Base-by-base conservation (phyloP, 345 rosid genomes). In the Citrus australasica region DNA sequence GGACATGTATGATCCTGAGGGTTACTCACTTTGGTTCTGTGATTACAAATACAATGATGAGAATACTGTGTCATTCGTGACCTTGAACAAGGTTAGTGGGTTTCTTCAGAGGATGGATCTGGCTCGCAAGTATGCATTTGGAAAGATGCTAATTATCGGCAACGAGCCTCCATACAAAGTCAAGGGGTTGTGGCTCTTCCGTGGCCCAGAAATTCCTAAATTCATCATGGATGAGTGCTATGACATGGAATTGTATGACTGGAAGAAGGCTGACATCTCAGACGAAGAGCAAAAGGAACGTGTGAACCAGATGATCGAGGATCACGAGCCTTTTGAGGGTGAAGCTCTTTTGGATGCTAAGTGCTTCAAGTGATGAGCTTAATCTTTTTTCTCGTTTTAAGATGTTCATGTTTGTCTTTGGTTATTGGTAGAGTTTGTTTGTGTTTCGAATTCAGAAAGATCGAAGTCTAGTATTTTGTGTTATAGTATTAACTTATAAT, bases 1-100 rank as follows among this genome's bases (percentile, higher is more conserved):
- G 99, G 99, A 94, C 84, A 96, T 96, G 98, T 94, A 92, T 75
- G 99, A 96, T 83, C 94, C 97, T 0, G 98, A 96, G 87, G 99
- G 99, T 38, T 96, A 96, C 87, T 96, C 99, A 0, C 83, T 96
- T 4, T 96, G 99, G 99, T 94, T 96, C 86, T 96, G 98, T 48
- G 94, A 96, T 81, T 96, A 96, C 89, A 96, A 96, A 80, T 96
- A 96, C 91, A 91, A 96, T 30, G 97, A 96, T 0, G 99, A 96
- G 91, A 96, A 96, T 76, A 93, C 88, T 0, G 97, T 96, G 38
- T 91, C 99, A 2, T 96, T 87, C 5, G 99, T 96, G 33, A 96
- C 99, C 0, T 80, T 96, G 71, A 96, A 96, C 93, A 96, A 96
- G 85, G 97, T 96, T 0, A 88, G 99, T 5, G 99, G 99, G 65